A percentile compares a stretch with the other conserved stretches of the same genome.
Evolutionary conservation across 345 rosid species (phyloP).

Genomic region (Gossypium australe): DNA sequence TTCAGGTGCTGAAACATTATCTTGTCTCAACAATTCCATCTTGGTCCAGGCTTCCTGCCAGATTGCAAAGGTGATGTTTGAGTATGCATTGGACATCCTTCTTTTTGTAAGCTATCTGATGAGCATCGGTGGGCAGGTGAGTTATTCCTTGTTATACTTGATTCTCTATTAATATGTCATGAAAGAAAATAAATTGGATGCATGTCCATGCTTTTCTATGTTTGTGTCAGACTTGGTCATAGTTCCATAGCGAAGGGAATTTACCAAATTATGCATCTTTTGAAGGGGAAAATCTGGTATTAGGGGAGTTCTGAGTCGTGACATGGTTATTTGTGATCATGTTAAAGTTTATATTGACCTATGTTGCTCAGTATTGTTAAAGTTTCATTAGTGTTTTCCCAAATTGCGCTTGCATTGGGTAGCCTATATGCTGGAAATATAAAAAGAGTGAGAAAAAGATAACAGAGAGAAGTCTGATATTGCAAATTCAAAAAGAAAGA

Average conservation of each 20-base stretch:
- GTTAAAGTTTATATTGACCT: neutral
- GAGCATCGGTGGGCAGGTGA: slow-evolving; percentile 71
- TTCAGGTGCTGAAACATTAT: slow-evolving; percentile 36
- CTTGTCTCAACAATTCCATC: slow-evolving; percentile 39
- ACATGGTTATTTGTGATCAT: neutral
- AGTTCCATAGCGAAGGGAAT: neutral
- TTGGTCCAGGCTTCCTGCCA: slow-evolving; percentile 78
- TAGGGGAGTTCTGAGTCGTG: neutral
- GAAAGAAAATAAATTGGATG: neutral
- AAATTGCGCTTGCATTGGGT: neutral
- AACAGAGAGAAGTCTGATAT: neutral
- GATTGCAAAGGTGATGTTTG: slow-evolving; percentile 79
- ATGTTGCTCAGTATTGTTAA: neutral
- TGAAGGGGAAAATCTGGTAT: neutral
- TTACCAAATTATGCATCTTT: neutral
- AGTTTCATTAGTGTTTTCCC: neutral
- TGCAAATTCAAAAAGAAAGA: neutral
- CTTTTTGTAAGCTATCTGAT: slow-evolving; percentile 75
- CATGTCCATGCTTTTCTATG: neutral
- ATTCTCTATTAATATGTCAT: neutral
- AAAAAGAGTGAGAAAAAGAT: neutral
- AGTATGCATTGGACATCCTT: slow-evolving; percentile 70
- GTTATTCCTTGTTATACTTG: slow-evolving; percentile 18
- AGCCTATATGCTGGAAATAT: neutral
- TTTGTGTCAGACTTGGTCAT: neutral